Base-by-base conservation (phyloP, 148 eudicot genomes). In the Arctostaphylos glauca region DNA sequence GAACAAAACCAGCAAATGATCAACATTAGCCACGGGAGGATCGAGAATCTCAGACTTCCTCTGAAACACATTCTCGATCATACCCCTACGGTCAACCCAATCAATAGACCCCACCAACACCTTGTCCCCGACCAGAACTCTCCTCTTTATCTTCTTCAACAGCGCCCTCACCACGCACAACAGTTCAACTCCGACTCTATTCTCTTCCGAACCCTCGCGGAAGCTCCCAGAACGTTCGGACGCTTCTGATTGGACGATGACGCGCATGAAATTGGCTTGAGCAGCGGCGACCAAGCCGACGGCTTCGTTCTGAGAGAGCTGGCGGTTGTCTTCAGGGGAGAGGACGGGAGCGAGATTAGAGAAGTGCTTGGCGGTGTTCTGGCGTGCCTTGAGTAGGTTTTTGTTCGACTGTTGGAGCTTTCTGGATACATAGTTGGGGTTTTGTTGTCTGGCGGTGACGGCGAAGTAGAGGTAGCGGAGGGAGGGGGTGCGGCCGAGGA, bases 261-360 rank as follows among this genome's bases (percentile, higher is more conserved):
- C 98, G 84, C 98, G 98, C 98, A 95, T 95, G 91, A 95, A 95
- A 80, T 95, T 94, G 46, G 98, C 98, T 54, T 95, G 98, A 9
- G 98, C 91, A 5, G 98, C 88, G 43, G 94, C 89, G 23, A 92
- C 98, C 74, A 76, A 84, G 15, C 95, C 96, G 76, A 94, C 81
- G 19, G 95, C 95, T 70, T 95, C 92, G 68, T 88, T 81, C 0
- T 85, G 86, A n/a, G 94, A 81, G 85, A 92, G 98, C 46, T 43
- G 56, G 19, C 86, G 86, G 31, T 81, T 80, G 48, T 87, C 86
- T 0, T 81, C 84, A 6, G 80, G 86, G n/a, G 92, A 76, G 71
- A 88, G 85, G 66, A 87, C 78, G 1, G 90, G 85, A 0, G 95
- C 71, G 58, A 91, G 90, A 25, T 91, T 84, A 5, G 91, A 85